Evolutionary conservation across 371 early-diverging fungal genomes (phyloP), one percentile per base, ranked within the genome.

Genomic region (Actinomucor elegans): DNA sequence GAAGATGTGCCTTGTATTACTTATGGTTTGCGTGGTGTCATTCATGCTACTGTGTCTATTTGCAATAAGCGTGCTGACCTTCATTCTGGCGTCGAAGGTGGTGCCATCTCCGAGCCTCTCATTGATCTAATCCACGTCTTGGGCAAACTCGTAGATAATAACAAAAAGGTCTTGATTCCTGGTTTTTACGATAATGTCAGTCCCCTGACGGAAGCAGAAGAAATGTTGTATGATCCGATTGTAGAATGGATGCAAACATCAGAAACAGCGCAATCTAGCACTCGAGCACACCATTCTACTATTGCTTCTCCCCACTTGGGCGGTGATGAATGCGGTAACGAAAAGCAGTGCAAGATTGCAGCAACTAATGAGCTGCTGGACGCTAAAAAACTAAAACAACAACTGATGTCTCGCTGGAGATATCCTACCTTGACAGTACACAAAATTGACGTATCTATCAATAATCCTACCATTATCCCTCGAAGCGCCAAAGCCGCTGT

Each of bases 51-150:
- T 7, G 58, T 93, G 23, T 71, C 81, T 20, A 74, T 89, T 38
- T 67, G 54, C n/a, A 60, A 60, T 11, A 49, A 43, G 7, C 48
- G 49, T 1, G 37, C 79, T 7, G 91, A 93, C 52, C 71, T 89
- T 6, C 93, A 93, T 67, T 88, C 92, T n/a, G 93, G 91, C 17
- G 89, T 92, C 5, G 86, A 89, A 66, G 91, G 92, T 32, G 92
- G 93, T 18, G 88, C 88, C 2, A 83, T 87, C 21, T 84, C 80
- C 5, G 91, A 93, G 40, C 93, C 92, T 4, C 64, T 93, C 47
- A 79, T 84, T 17, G 88, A 88, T 46, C 57, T 92, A 71, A 75
- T 90, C 21, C 83, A 89, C 37, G 71, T 90, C 0, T 58, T 92
- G 0, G 61, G 89, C 4, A 72, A 73, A 40, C 65, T 90, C 17